These are phyloP conservation scores for Macadamia integrifolia DNA, from an alignment of 164 flowering plant species.

Conservation along the genomic window DNA sequence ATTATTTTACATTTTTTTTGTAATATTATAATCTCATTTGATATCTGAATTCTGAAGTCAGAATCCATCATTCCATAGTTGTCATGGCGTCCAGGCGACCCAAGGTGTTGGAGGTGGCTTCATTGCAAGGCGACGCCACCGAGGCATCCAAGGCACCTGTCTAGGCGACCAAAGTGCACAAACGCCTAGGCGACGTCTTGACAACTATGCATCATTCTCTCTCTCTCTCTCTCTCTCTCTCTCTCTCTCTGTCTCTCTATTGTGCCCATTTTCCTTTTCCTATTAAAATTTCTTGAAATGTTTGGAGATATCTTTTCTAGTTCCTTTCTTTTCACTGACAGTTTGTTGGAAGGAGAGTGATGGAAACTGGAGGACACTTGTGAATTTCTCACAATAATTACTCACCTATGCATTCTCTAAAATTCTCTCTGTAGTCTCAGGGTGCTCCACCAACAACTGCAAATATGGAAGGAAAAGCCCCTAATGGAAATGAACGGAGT, in stretches of 20 bases:
- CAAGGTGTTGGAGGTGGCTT: too few species aligned
- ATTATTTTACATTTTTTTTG: not conserved
- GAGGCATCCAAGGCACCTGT: too few species aligned
- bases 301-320: not conserved
- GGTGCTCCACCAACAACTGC: conserved; percentile 26
- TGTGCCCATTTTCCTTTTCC: too few species aligned
- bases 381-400: not conserved
- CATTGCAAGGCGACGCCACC: too few species aligned
- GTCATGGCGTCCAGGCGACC: too few species aligned
- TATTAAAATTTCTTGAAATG: not conserved
- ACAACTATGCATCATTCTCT: not conserved
- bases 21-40: not conserved
- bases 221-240: too few species aligned
- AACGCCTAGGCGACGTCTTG: too few species aligned
- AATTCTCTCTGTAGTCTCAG: conserved; percentile 36
- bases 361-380: not conserved
- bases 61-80: not conserved
- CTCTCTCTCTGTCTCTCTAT: too few species aligned
- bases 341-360: not conserved
- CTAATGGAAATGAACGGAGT: conserved; percentile 43
- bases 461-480: conserved; percentile 52
- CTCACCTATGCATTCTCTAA: not conserved
- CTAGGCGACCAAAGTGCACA: too few species aligned
- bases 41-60: not conserved
- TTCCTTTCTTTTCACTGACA: not conserved